These are phyloP conservation scores for Boletus tomentosulus DNA, from an alignment of 768 basidiomycete genomes.

Conservation along the genomic window DNA sequence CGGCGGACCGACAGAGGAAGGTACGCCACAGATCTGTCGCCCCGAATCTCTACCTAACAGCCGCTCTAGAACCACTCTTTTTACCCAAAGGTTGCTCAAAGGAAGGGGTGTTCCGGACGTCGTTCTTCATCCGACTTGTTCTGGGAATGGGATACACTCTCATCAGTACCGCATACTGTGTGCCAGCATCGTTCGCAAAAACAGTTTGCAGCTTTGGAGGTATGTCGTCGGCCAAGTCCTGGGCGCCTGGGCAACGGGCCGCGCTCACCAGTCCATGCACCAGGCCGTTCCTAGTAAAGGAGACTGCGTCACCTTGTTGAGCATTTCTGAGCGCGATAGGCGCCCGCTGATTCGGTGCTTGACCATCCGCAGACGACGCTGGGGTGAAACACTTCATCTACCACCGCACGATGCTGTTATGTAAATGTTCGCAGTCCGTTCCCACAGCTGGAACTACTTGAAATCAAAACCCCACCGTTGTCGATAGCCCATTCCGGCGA, in stretches of 20 bases:
- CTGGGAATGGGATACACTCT: conserved; percentile 34
- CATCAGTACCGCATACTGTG: conserved; percentile 13
- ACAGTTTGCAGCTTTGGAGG: conserved; percentile 3
- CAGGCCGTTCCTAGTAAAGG: background rate
- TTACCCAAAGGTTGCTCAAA: conserved; percentile 42
- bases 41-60: background rate
- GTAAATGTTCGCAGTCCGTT: background rate
- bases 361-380: background rate
- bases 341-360: background rate
- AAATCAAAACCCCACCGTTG: background rate
- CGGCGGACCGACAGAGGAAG: conserved; percentile 30
- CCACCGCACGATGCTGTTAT: background rate
- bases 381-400: background rate
- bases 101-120: conserved; percentile 32
- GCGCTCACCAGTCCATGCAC: background rate
- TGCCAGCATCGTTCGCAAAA: background rate
- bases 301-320: background rate
- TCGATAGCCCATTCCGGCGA: background rate
- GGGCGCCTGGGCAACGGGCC: background rate
- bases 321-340: background rate
- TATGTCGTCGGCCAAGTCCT: background rate
- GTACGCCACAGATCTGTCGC: conserved; percentile 10
- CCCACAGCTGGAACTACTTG: background rate
- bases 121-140: conserved; percentile 34
- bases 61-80: conserved; percentile 22